A percentile compares a stretch with the other conserved stretches of the same genome.
These are phyloP conservation scores for Solanum pimpinellifolium DNA, from an alignment of 257 asterid genomes.

Conservation along the genomic window DNA sequence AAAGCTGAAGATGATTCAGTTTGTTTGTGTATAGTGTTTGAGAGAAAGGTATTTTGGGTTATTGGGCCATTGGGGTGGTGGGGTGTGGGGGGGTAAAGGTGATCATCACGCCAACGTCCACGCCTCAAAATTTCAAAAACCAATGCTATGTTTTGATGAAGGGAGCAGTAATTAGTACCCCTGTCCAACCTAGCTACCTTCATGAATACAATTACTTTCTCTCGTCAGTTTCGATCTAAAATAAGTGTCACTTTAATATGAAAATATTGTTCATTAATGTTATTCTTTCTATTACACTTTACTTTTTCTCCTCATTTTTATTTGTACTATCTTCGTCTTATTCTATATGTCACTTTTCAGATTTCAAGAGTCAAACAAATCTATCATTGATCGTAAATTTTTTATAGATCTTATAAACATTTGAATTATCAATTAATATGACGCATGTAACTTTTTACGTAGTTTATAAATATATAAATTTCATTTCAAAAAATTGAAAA, in stretches of 20 bases:
- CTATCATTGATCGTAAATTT: too few relatives aligned
- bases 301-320: too few relatives aligned
- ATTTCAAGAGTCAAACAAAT: too few relatives aligned
- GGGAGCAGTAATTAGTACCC: neutral
- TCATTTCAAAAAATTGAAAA: fast-evolving
- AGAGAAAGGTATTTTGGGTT: neutral
- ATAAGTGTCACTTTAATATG: too few relatives aligned
- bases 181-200: neutral
- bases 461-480: too few relatives aligned
- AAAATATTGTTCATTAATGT: too few relatives aligned
- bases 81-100: neutral
- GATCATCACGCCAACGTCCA: conserved; percentile 50
- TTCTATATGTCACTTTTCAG: too few relatives aligned
- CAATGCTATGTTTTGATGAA: conserved; percentile 10
- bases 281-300: too few relatives aligned
- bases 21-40: neutral
- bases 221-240: fast-evolving
- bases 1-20: conserved; percentile 1
- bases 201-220: neutral
- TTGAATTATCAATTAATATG: too few relatives aligned
- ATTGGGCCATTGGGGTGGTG: neutral
- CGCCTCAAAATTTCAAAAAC: conserved; percentile 39
- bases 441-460: too few relatives aligned
- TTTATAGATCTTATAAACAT: too few relatives aligned
- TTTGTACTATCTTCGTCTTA: too few relatives aligned